Evolutionary conservation across 2,329 filamentous ascomycete genomes (phyloP).

Genomic region (Domatiomyces globalis): DNA sequence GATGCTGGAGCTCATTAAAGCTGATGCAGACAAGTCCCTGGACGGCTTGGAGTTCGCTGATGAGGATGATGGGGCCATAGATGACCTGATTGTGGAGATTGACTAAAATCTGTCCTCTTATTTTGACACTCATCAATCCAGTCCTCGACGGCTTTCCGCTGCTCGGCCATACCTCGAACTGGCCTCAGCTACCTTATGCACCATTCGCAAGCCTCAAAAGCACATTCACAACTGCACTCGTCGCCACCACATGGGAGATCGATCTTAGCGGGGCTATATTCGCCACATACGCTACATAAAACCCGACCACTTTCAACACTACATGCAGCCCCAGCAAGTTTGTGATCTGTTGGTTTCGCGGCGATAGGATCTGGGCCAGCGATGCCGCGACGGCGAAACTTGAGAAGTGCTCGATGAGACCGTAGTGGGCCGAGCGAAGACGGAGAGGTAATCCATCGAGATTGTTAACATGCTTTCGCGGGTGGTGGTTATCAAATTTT

Average conservation of each 20-base stretch:
- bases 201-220: conserved; percentile 4
- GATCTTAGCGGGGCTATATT: conserved; percentile 3
- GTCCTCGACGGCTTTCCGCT: not conserved
- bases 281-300: conserved; percentile 5
- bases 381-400: conserved; percentile 7
- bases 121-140: too few relatives aligned
- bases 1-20: conserved; percentile 86
- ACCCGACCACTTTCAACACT: conserved; percentile 4
- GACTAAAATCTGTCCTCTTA: not conserved
- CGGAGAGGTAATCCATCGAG: conserved; percentile 7
- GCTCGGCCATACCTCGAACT: not conserved
- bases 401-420: conserved; percentile 8
- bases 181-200: not conserved
- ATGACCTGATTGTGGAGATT: conserved; percentile 5
- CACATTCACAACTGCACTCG: conserved; percentile 6
- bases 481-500: conserved; percentile 6
- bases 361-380: conserved; percentile 3
- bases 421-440: conserved; percentile 3
- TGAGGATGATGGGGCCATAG: conserved; percentile 9
- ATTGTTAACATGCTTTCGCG: conserved; percentile 2
- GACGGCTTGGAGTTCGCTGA: conserved; percentile 58
- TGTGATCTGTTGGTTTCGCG: conserved; percentile 1
- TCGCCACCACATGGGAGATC: conserved; percentile 4
- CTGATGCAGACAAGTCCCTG: conserved; percentile 85
- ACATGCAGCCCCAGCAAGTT: conserved; percentile 9